Base-by-base conservation (phyloP, 2,329 filamentous ascomycete genomes). In the Colletotrichum euphorbiae region DNA sequence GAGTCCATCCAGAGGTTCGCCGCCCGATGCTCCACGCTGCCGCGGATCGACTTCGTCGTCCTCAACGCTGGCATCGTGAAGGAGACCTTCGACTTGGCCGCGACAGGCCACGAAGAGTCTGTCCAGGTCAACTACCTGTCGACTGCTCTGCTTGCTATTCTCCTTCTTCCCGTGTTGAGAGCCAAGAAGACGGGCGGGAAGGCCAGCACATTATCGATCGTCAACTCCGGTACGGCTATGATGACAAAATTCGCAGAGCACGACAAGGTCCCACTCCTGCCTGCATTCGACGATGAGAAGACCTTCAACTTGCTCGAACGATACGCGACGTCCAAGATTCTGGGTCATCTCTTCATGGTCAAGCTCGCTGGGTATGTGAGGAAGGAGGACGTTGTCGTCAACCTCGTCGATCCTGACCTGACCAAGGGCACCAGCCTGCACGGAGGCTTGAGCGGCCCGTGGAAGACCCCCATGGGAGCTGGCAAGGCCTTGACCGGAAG, bases 61-160 rank as follows among this genome's bases (percentile, higher is more conserved):
- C 73, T 80, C 13, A 84, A 75, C 57, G 74, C 75, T 1, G 75
- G 80, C 0, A 13, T 74, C 21, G 60, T 46, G 8, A 67, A 62
- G 69, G 81, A 33, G 9, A 71, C 70, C 13, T 55, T 67, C 8
- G 38, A 70, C 12, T 59, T 73, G 31, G 67, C 75, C 6, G 71
- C 74, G 0, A 82, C 80, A 0, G 21, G 19, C 3, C 74, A 79
- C 1, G 85, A 88, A 70, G 75, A 76, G 33, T 80, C 77, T 3
- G 72, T 88, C 46, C 85, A 84, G 0, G 80, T 83, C 48, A 88
- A 88, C 68, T 84, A 85, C n/a, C 77, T 88, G 63, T 82, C 78
- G 19, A 87, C 83, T 0, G 78, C 83, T 7, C 74, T 88, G 0
- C 75, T 88, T 0, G 79, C 76, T 1, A 71, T 76, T 1, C 73